Base-by-base conservation (phyloP, 129 eudicot species). In the Chrysanthemum lavandulifolium region DNA sequence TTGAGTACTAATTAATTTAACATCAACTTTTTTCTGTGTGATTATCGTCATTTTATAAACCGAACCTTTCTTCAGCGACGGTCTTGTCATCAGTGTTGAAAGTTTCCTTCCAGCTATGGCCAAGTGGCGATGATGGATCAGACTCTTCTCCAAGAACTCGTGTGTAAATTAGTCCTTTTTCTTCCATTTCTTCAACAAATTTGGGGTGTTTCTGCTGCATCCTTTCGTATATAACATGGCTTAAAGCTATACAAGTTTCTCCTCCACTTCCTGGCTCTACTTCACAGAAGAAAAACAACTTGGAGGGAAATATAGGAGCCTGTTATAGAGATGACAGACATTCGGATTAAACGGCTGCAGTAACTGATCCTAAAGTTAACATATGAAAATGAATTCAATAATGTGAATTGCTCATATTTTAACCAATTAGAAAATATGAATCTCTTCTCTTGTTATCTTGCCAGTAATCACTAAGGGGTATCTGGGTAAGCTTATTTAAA, bases 181-280 rank as follows among this genome's bases (percentile, higher is more conserved):
- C 66, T 68, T 79, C 83, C 60, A 73, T 68, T 67, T 79, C 75
- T 33, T 60, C 12, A 8, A 79, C 72, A 10, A 80, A 68, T 15
- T 80, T 69, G n/a, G 76, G 76, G 54, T 80, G 75, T 7, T 80
- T 80, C 33, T 80, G 52, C 3, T 74, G 79, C 89, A 85, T 83
- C 72, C 68, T 83, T 53, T 87, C 87, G n/a, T 87, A 90, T 52
- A 90, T 73, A 21, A 87, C 58, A 75, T 90, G 94, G 58, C 94
- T 85, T 2, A 83, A 82, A 67, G 85, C 89, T 49, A 80, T 80
- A 74, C 79, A 69, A 12, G 83, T 80, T 73, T 79, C 83, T 33
- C 79, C 83, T 18, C 83, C 79, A 12, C 69, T 74, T 59, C 74
- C 71, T 15, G 76, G 83, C 62, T 74, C 60, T 40, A 67, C 48